These are phyloP conservation scores for Jackrogersella multiformis DNA, from an alignment of 495 filamentous ascomycete species.

Conservation along the genomic window DNA sequence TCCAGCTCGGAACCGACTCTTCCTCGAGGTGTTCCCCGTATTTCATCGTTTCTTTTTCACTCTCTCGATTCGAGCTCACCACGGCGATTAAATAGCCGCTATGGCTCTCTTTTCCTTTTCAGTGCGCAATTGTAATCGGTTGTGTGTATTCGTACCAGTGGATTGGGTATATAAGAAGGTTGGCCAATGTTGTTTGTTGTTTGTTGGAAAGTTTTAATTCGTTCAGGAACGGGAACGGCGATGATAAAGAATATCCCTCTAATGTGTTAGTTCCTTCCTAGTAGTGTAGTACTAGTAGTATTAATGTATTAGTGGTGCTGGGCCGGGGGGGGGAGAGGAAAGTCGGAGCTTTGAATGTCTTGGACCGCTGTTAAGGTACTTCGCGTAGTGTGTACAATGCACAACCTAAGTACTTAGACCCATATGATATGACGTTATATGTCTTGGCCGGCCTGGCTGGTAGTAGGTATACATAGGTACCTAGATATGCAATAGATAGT, in stretches of 20 bases:
- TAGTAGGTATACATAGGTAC: conserved; percentile 2
- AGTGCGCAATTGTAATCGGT: not conserved
- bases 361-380: conserved; percentile 6
- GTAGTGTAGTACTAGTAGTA: too few species aligned
- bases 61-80: conserved; percentile 18
- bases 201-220: not conserved
- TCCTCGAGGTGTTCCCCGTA: conserved; percentile 71
- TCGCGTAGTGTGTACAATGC: too few species aligned
- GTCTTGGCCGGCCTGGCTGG: not conserved
- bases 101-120: not conserved
- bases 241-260: not conserved
- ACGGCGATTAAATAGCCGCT: conserved; percentile 22
- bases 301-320: not conserved
- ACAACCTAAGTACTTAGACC: too few species aligned
- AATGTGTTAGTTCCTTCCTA: too few species aligned
- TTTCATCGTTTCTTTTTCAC: conserved; percentile 61
- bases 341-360: conserved; percentile 25
- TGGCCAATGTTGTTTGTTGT: not conserved
- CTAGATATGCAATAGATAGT: too few species aligned
- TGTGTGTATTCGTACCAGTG: conserved; percentile 2
- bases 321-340: not conserved
- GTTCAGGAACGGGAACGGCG: not conserved
- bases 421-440: conserved; percentile 37
- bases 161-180: conserved; percentile 16
- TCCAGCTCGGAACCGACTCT: conserved; percentile 66